A percentile compares a stretch with the other conserved stretches of the same genome.
Evolutionary conservation across 441 rosid species (phyloP).

Genomic region (Bruguiera hainesii): DNA sequence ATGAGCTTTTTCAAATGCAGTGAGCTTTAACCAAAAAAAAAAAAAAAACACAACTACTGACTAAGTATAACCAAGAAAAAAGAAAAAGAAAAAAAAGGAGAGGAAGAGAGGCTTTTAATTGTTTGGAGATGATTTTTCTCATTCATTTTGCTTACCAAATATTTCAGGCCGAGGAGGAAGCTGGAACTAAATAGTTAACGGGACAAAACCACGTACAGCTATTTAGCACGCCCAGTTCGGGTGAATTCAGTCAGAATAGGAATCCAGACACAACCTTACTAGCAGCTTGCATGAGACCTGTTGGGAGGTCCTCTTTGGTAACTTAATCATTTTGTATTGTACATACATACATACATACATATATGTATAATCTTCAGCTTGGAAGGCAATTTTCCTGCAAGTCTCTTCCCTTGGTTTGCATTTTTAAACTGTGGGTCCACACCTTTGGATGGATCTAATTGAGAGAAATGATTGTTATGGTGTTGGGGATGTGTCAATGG

Average conservation of each 20-base stretch:
- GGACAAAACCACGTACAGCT: slow-evolving; percentile 32
- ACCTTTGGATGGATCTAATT: not conserved
- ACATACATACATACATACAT: slow-evolving; percentile 35
- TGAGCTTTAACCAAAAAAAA: not conserved
- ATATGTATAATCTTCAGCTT: slow-evolving; percentile 16
- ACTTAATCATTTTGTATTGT: slow-evolving; percentile 28
- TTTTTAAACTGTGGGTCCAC: not conserved
- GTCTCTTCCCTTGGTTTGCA: not conserved
- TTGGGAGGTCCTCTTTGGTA: slow-evolving; percentile 44
- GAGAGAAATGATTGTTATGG: not conserved
- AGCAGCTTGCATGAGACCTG: slow-evolving; percentile 34
- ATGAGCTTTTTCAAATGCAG: slow-evolving; percentile 26
- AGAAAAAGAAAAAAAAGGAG: not conserved
- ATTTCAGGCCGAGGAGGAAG: slow-evolving; percentile 97
- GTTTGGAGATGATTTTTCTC: slow-evolving; percentile 29
- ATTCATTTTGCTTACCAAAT: slow-evolving; percentile 43
- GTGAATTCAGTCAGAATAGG: slow-evolving; percentile 32
- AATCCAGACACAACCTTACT: slow-evolving; percentile 29
- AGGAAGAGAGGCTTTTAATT: slow-evolving; percentile 24
- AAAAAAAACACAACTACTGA: slow-evolving; percentile 8
- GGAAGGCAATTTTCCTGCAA: slow-evolving; percentile 8
- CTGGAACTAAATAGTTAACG: slow-evolving; percentile 51
- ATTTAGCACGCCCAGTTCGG: slow-evolving; percentile 27
- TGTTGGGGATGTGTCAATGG: not conserved
- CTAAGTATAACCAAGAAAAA: slow-evolving; percentile 2